Base-by-base conservation (phyloP, 176 grass and related monocot genomes). In the Poa annua region DNA sequence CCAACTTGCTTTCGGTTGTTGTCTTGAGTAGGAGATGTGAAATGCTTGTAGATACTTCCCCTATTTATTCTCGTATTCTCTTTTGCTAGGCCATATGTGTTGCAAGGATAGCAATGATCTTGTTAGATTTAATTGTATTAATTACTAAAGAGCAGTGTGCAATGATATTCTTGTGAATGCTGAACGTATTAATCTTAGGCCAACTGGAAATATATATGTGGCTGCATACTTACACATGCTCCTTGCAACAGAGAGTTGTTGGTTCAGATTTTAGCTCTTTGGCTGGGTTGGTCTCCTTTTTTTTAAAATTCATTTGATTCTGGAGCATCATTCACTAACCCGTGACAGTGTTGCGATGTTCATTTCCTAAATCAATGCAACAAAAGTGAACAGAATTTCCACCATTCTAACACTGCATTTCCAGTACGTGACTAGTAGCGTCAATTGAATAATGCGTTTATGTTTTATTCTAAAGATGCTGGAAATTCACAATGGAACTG, bases 401-500 rank as follows among this genome's bases (percentile, higher is more conserved):
- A 34, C 38, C 25, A 85, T 78, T 45, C 74, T 55, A 20, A 42
- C 6, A 25, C 45, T 86, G 45, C 12, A 55, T 81, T 65, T 51
- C 4, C 61, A 50, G 25, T 68, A 1, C 71, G 10, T 62, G 52
- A 48, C n/a, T 83, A 71, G 48, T 33, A 35, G 15, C 9, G 66
- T 79, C 15, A 50, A 19, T 51, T 57, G 38, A 86, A 86, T 62
- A 15, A 21, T 64, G 21, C 5, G 19, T 29, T 80, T 72, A 76
- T 74, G 16, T 50, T 36, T 76, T 81, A 41, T 82, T 73, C 14
- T 83, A 41, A 64, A 97, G 95, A 88, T 98, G 84, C 81, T 98
- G 73, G 86, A 98, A 90, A 79, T 98, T 56, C 71, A 79, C 47
- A 93, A 94, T 33, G 95, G 95, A 59, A 87, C 90, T 48, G 96